Percentiles rank a stretch among this genome's conserved stretches.
phyloP scores from a whole-genome alignment of 176 grass and related monocot species.

The Alopecurus myosuroides region DNA sequence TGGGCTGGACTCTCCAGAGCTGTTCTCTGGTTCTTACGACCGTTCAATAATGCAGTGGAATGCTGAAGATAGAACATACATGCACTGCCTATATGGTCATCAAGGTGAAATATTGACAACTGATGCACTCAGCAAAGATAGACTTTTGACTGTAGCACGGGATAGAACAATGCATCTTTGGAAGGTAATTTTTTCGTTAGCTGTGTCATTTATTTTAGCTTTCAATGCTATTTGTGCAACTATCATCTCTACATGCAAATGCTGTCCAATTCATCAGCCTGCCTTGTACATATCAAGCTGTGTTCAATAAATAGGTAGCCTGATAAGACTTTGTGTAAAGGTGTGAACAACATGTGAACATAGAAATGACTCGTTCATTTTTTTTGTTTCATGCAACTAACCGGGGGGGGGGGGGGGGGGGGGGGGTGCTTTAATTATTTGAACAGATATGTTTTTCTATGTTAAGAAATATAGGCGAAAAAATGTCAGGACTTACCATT shows the following conservation, averaged over 20 bases:
- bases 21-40: slow-evolving; percentile 76
- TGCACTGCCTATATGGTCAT: slow-evolving; percentile 72
- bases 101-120: slow-evolving; percentile 66
- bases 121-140: slow-evolving; percentile 59
- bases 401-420: too few relatives aligned
- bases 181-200: slow-evolving; percentile 42
- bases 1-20: slow-evolving; percentile 52
- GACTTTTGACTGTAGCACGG: slow-evolving; percentile 59
- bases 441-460: background rate
- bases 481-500: background rate
- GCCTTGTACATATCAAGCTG: background rate
- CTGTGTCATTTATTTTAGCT: background rate
- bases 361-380: background rate
- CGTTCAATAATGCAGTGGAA: slow-evolving; percentile 75
- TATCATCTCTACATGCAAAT: background rate
- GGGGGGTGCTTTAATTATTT: background rate
- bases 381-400: background rate
- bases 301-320: background rate
- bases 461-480: background rate
- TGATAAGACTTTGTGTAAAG: background rate
- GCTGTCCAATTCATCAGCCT: background rate
- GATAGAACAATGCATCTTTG: slow-evolving; percentile 74
- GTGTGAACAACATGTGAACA: too few relatives aligned
- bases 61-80: slow-evolving; percentile 69
- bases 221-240: background rate